Base-by-base conservation (phyloP, 1,284 basidiomycete genomes). In the Thelephora terrestris region DNA sequence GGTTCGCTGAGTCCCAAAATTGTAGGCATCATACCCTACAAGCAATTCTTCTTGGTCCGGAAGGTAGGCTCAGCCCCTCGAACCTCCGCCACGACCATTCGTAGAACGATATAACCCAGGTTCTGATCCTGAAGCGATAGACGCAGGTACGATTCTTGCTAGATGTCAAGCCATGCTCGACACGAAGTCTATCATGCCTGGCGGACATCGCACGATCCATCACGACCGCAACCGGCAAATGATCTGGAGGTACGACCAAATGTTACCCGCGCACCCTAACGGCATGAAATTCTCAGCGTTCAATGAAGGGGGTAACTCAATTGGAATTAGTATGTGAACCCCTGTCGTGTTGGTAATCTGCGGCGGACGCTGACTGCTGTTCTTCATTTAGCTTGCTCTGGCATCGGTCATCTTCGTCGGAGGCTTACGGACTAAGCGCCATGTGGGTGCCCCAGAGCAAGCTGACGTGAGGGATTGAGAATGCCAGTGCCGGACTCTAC, bases 261-360 rank as follows among this genome's bases (percentile, higher is more conserved):
- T 87, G 18, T 73, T 88, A 23, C 82, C 81, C 62, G 85, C 83
- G 0, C 85, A 88, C 61, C 86, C 91, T 0, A 93, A 93, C 60
- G 93, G 93, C 24, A 92, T 97, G 78, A 76, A 91, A 4, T 95
- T 98, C 64, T 86, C 85, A 43, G 88, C 83, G 16, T 98, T 93
- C 58, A 81, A 78, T 51, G 71, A 75, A 39, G 71, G 85, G 10
- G 94, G 95, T 0, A 81, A 91, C n/a, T n/a, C n/a, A n/a, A n/a
- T n/a, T n/a, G n/a, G n/a, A n/a, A n/a, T n/a, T n/a, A n/a, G n/a
- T n/a, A n/a, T n/a, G n/a, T n/a, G n/a, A n/a, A n/a, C n/a, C n/a
- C n/a, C n/a, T n/a, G n/a, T n/a, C n/a, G n/a, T n/a, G n/a, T n/a
- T n/a, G n/a, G n/a, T n/a, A n/a, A n/a, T n/a, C n/a, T n/a, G n/a